Conservation (phyloP, 768 basidiomycete genomes). For the Gloeostereum incarnatum region DNA sequence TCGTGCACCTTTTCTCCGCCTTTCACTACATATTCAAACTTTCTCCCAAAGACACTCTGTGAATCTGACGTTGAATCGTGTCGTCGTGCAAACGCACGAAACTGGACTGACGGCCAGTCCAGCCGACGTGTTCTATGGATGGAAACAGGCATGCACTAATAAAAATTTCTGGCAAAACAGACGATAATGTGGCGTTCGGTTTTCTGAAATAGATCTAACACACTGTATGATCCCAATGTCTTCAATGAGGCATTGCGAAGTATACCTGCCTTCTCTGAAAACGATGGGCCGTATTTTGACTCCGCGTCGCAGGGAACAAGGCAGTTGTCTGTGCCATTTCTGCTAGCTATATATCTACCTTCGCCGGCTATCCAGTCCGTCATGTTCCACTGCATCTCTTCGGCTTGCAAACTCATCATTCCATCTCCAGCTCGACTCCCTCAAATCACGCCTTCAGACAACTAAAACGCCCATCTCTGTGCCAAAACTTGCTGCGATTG, state of each 20-base stretch:
- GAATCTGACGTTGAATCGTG: slow-evolving; percentile 8
- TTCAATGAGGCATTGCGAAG: slow-evolving; percentile 62
- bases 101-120: slow-evolving; percentile 63
- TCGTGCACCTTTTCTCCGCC: too few relatives aligned
- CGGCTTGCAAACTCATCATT: slow-evolving; percentile 1
- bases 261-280: slow-evolving; percentile 21
- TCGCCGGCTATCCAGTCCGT: slow-evolving; percentile 80
- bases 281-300: slow-evolving; percentile 9
- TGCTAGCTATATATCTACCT: slow-evolving; percentile 87
- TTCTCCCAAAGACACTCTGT: too few relatives aligned
- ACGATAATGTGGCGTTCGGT: too few relatives aligned
- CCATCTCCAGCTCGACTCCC: slow-evolving; percentile 66
- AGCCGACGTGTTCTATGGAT: slow-evolving; percentile 68
- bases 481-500: slow-evolving; percentile 56
- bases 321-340: slow-evolving; percentile 85
- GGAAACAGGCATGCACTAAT: slow-evolving; percentile 48
- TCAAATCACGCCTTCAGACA: slow-evolving; percentile 91
- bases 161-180: too few relatives aligned
- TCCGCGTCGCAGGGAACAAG: slow-evolving; percentile 54
- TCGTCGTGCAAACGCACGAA: slow-evolving; percentile 60
- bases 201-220: slow-evolving; percentile 35
- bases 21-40: too few relatives aligned
- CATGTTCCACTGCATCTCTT: background rate
- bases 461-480: slow-evolving; percentile 69
- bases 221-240: slow-evolving; percentile 52